These are phyloP conservation scores for Pecoramyces ruminantium DNA, from an alignment of 192 early-diverging fungal genomes.

Conservation along the genomic window DNA sequence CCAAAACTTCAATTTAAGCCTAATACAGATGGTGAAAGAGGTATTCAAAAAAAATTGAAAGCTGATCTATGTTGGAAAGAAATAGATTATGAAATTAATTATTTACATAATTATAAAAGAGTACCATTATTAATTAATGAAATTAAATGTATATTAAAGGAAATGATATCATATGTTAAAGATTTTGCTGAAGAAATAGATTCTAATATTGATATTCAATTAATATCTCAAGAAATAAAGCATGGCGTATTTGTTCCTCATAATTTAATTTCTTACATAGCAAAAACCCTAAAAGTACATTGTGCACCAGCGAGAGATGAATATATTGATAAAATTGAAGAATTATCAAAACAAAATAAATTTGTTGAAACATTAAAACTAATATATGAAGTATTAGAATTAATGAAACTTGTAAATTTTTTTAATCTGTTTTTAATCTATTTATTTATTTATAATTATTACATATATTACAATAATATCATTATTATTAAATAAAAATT, in stretches of 20 bases:
- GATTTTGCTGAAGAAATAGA: conserved; percentile 24
- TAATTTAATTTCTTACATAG: conserved; percentile 36
- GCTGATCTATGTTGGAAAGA: conserved; percentile 54
- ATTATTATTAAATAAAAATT: no score
- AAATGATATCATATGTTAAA: conserved; percentile 26
- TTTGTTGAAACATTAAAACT: conserved; percentile 41
- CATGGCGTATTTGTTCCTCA: conserved; percentile 38
- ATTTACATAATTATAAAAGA: conserved; percentile 13
- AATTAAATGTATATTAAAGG: conserved; percentile 52
- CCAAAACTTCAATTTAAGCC: conserved; percentile 78
- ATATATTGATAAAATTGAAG: conserved; percentile 39
- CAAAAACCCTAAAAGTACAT: conserved; percentile 37
- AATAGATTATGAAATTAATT: conserved; percentile 33
- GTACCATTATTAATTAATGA: conserved; percentile 56
- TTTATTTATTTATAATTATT: not conserved
- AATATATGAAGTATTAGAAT: conserved; percentile 61
- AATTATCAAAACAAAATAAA: conserved; percentile 33
- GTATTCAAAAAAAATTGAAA: conserved; percentile 38
- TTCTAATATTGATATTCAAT: conserved; percentile 19
- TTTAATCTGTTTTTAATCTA: no score
- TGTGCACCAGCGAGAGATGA: conserved; percentile 51
- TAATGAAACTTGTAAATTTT: conserved; percentile 38
- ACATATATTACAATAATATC: no score
- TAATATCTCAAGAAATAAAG: conserved; percentile 37
- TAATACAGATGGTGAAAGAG: conserved; percentile 56